Evolutionary conservation across 768 basidiomycete genomes (phyloP), one percentile per base, ranked within the genome.

Genomic region (Coprinellus aureogranulatus): DNA sequence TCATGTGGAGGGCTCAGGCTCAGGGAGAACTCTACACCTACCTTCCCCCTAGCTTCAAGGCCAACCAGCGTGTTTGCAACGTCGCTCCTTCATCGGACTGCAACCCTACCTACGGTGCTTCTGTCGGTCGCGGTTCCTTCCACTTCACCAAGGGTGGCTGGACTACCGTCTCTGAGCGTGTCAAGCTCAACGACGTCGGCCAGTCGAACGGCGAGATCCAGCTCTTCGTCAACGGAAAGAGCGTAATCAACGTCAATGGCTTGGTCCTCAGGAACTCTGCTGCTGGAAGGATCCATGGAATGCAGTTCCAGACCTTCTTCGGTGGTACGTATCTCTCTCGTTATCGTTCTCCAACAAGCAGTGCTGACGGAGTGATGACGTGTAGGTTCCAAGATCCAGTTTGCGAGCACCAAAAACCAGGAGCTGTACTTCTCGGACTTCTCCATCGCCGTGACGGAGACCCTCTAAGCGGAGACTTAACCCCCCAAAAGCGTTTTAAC

Each of bases 271-370:
- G 83, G 49, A 75, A 81, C 59, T 74, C 72, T 57, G 68, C 66
- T 26, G 69, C 71, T 0, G 82, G 83, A 40, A 77, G 75, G 60
- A 80, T 90, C 64, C 77, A 82, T 31, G 89, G 89, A 22, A 81
- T 88, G 56, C 83, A 84, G 68, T 81, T 86, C 77, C 85, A 90
- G 72, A 87, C 88, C n/a, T 90, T 90, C 81, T 90, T 91, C 62
- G 88, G 88, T 48, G 86, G 84, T 81, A 65, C 59, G 75, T 71
- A 41, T 31, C 59, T 48, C 55, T 28, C 31, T 50, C 30, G 46
- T 49, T 22, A 31, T 58, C 18, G 18, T 37, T 9, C 12, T 37
- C n/a, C 4, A 23, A 25, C 42, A 25, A 54, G 12, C n/a, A n/a
- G n/a, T n/a, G 25, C 31, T 37, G 4, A 52, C 54, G 45, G 4